These are phyloP conservation scores for Nakazawaea ambrosiae DNA, from an alignment of 805 yeast genomes.

Conservation along the genomic window DNA sequence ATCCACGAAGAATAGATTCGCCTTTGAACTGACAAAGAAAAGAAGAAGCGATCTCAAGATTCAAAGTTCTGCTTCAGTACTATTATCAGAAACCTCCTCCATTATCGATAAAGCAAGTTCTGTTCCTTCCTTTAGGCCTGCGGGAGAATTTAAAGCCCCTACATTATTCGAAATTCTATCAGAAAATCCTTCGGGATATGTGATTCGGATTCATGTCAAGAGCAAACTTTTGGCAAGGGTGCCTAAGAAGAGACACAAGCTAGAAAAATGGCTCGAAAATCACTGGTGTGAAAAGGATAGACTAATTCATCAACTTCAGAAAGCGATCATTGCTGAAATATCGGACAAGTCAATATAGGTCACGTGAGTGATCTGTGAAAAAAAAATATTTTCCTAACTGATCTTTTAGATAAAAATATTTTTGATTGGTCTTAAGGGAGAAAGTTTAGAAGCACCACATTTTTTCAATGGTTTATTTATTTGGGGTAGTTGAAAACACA, in stretches of 20 bases:
- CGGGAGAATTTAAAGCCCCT: conserved; percentile 17
- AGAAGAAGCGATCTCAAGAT: not conserved
- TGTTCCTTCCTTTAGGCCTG: not conserved
- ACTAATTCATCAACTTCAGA: conserved; percentile 32
- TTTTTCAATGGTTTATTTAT: too few species aligned
- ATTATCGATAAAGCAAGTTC: not conserved
- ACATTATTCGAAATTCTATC: conserved; percentile 30
- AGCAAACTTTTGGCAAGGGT: conserved; percentile 39
- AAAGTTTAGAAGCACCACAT: too few species aligned
- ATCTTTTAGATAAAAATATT: conserved; percentile 7
- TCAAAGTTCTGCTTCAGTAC: not conserved
- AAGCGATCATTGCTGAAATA: conserved; percentile 13
- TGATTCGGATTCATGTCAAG: conserved; percentile 40
- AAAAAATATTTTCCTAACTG: not conserved
- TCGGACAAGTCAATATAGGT: not conserved
- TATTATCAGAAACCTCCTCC: not conserved
- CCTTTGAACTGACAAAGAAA: too few species aligned
- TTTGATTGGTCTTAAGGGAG: not conserved
- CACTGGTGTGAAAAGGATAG: conserved; percentile 69
- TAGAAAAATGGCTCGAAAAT: conserved; percentile 73
- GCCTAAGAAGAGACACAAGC: conserved; percentile 43
- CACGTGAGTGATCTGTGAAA: conserved; percentile 3
- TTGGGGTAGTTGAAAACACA: too few species aligned
- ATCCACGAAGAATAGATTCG: too few species aligned
- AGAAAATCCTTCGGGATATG: conserved; percentile 21